Evolutionary conservation across 2,329 filamentous ascomycete genomes (phyloP), one percentile per base, ranked within the genome.

Genomic region (Ophiostoma sp.): DNA sequence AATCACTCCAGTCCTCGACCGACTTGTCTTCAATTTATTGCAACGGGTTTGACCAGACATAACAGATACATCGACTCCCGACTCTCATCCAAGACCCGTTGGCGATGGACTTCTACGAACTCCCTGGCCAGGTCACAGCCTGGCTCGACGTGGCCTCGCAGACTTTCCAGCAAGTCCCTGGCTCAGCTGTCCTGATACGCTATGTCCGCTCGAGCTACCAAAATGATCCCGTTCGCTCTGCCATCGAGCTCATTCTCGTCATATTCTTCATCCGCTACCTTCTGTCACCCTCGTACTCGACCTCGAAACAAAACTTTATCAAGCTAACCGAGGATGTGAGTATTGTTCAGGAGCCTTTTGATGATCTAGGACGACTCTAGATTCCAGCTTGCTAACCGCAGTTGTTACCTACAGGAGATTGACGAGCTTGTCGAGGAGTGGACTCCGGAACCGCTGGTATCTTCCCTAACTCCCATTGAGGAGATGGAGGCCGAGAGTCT

Each of bases 191-290:
- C 75, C 85, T 98, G 76, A 87, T 96, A 75, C 92, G 95, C 73
- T 99, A 99, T 81, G 93, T 99, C 78, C 92, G 92, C 79, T 97
- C 93, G 71, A 97, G 93, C 79, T 98, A 99, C 83, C 95, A 99
- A 82, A 91, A 99, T 78, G 95, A 99, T 76, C 95, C 95, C 11
- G 88, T 98, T 70, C 90, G 96, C 69, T 96, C 93, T 68, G 93
- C 92, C 54, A 92, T 99, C 75, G 95, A 99, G 81, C 84, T 99
- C 68, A 89, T 98, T 74, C 85, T 99, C 72, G 92, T 99, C 75
- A 87, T 99, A 69, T 99, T 99, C 82, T 96, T 96, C 73, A 90
- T 99, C 71, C 89, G 94, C 73, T 99, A 99, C 79, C 84, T 99
- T 69, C 84, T 98, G 72, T 90, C 93, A 72, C 94, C 94, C 0